phyloP scores from a whole-genome alignment of 331 rosid species.

The Dryas integrifolia region DNA sequence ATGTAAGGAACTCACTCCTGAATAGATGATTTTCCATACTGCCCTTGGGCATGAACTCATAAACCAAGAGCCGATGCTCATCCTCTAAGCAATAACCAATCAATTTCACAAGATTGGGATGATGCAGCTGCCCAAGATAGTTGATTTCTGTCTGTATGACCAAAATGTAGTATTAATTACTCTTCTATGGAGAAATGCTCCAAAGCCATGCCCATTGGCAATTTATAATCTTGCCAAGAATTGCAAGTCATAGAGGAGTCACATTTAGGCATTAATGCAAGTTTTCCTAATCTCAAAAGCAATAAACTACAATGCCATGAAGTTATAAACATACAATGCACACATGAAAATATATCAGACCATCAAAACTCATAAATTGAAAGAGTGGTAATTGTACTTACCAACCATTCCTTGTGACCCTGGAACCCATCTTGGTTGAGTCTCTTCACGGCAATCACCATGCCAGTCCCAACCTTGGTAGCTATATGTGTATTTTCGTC shows the following conservation, averaged over 20 bases:
- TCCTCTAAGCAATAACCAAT: constrained; percentile 86
- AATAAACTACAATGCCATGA: not conserved
- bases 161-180: constrained; percentile 20
- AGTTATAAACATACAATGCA: not conserved
- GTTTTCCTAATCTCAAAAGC: not conserved
- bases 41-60: constrained; percentile 90
- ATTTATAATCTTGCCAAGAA: not conserved
- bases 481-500: constrained; percentile 70
- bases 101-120: constrained; percentile 86
- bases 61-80: constrained; percentile 73
- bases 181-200: not conserved
- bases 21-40: constrained; percentile 88
- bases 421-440: constrained; percentile 87
- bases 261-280: not conserved
- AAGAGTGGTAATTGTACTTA: constrained; percentile 36
- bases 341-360: not conserved
- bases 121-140: constrained; percentile 79
- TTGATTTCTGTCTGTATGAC: constrained; percentile 70
- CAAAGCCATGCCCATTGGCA: constrained; percentile 3
- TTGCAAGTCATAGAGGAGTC: not conserved
- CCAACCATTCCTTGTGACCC: constrained; percentile 99
- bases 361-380: not conserved
- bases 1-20: constrained; percentile 57
- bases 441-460: constrained; percentile 80
- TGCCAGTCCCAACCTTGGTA: constrained; percentile 77